Evolutionary conservation across 306 rosid species (phyloP).

Genomic region (Gillenia trifoliata): DNA sequence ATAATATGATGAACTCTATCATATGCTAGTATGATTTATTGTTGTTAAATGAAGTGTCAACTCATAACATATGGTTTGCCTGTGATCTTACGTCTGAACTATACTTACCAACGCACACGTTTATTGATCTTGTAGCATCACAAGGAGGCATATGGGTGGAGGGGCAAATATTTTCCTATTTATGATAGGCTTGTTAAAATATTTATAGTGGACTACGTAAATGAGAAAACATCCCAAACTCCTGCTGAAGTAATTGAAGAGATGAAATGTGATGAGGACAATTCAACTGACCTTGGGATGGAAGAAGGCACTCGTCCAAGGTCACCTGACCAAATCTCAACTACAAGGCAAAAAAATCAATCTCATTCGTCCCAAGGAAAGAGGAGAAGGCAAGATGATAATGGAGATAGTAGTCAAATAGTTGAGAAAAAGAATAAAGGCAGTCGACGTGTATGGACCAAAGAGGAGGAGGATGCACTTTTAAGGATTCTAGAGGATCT

Average conservation of each 20-base stretch:
- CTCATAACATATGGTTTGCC: neutral
- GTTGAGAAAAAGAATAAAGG: neutral
- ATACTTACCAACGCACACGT: neutral
- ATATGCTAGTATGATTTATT: neutral
- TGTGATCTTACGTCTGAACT: neutral
- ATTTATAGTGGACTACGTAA: neutral
- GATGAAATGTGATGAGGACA: neutral
- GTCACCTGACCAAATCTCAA: neutral
- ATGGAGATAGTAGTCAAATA: conserved; percentile 2
- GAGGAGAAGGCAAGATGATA: neutral
- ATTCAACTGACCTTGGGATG: neutral
- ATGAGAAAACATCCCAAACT: neutral
- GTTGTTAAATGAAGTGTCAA: neutral
- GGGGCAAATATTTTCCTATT: conserved; percentile 6
- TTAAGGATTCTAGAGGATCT: conserved; percentile 15
- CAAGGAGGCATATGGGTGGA: conserved; percentile 6
- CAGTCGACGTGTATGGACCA: conserved; percentile 9
- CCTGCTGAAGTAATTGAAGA: neutral
- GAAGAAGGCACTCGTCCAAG: conserved; percentile 4
- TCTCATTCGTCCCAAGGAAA: neutral
- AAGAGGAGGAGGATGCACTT: conserved; percentile 13
- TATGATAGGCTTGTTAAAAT: neutral
- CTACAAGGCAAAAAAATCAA: neutral
- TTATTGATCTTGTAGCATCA: neutral
- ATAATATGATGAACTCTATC: neutral